phyloP scores from a whole-genome alignment of 208 protist genomes.

The Vickermania ingenoplastis region DNA sequence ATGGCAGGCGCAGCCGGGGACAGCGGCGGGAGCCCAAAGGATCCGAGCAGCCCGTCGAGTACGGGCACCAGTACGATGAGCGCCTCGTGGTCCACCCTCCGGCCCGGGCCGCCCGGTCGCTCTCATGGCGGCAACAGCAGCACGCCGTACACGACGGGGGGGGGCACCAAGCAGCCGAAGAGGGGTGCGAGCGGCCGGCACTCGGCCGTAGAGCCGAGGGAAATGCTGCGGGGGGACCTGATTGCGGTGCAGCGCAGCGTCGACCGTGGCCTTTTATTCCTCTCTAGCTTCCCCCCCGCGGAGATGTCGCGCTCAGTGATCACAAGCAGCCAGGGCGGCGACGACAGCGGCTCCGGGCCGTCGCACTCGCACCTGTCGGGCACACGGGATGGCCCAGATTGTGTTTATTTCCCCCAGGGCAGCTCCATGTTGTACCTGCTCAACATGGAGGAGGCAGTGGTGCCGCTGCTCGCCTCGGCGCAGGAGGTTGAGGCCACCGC shows the following conservation, averaged over 20 bases:
- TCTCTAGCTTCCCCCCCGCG: constrained; percentile 49
- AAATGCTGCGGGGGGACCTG: constrained; percentile 32
- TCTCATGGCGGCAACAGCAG: no score
- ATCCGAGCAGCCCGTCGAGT: constrained; percentile 2
- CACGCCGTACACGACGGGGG: background rate
- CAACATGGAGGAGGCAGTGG: constrained; percentile 42
- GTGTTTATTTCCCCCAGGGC: background rate
- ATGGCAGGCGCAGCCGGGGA: background rate
- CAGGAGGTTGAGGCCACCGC: constrained; percentile 21
- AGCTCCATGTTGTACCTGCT: constrained; percentile 31
- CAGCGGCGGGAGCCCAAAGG: background rate
- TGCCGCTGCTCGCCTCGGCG: constrained; percentile 44
- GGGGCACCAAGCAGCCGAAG: background rate
- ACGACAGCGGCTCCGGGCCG: no score
- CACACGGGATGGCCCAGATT: background rate
- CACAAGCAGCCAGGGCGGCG: no score
- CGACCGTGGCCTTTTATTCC: constrained; percentile 36
- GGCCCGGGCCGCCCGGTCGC: background rate
- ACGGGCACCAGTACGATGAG: no score
- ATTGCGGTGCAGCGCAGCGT: constrained; percentile 27
- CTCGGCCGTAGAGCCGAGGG: background rate
- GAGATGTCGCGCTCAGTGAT: background rate
- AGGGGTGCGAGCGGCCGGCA: background rate
- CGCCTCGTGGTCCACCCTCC: no score
- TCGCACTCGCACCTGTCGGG: background rate